A percentile compares a stretch with the other conserved stretches of the same genome.
phyloP scores from a whole-genome alignment of 768 basidiomycete genomes.

The Suillus luteus region DNA sequence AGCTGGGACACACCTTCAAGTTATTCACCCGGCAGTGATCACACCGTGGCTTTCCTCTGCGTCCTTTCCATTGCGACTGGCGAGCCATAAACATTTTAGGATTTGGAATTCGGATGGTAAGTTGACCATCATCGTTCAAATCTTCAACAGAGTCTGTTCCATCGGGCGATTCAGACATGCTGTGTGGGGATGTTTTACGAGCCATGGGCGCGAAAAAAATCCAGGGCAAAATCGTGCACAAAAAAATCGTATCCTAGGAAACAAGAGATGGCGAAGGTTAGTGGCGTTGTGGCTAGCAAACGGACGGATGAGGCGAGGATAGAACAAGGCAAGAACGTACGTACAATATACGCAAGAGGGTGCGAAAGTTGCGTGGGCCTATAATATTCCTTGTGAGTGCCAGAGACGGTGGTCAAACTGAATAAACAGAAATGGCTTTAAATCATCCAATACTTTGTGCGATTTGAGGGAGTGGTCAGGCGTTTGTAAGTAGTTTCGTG shows the following conservation, averaged over 20 bases:
- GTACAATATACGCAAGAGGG: conserved; percentile 17
- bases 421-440: background rate
- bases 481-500: conserved; percentile 17
- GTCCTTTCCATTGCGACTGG: conserved; percentile 74
- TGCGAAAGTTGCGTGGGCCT: conserved; percentile 1
- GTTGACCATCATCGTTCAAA: conserved; percentile 49
- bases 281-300: conserved; percentile 3
- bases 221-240: background rate
- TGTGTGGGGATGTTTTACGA: conserved; percentile 8
- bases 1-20: conserved; percentile 55
- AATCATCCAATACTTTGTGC: background rate
- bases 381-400: background rate
- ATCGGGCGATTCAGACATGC: conserved; percentile 40
- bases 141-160: conserved; percentile 42
- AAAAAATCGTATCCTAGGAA: background rate
- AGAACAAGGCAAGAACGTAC: conserved; percentile 15
- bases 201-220: conserved; percentile 5
- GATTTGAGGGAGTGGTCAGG: conserved; percentile 1
- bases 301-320: conserved; percentile 15
- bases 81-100: conserved; percentile 67
- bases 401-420: background rate
- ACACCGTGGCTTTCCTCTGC: conserved; percentile 73
- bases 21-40: conserved; percentile 74
- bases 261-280: background rate
- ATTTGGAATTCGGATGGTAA: conserved; percentile 69